Evolutionary conservation across 2,329 filamentous ascomycete species (phyloP), one percentile per base, ranked within the genome.

Genomic region (Colletotrichum theobromicola): DNA sequence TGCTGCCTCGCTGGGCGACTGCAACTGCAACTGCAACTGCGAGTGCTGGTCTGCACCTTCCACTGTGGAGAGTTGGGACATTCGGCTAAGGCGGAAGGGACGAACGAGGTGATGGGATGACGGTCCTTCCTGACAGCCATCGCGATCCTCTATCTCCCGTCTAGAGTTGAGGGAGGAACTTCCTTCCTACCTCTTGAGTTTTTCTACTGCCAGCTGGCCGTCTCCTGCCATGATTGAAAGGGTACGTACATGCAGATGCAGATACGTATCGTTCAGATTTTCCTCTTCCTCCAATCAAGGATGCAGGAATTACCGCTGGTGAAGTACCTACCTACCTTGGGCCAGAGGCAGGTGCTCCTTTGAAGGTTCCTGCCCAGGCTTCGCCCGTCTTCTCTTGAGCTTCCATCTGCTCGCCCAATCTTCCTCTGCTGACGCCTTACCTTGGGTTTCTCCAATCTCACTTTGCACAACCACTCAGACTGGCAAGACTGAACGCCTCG

Each of bases 1-100:
- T 42, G 28, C 64, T 68, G 60, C 61, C 50, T 67, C 55, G 53
- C 57, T 62, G 42, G 64, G 70, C 42, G 62, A 62, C 37, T 68
- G 55, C 53, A 12, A 37, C 7, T 58, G 5, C 37, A 16, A 35
- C 46, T n/a, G 53, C 28, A 37, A 34, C 35, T 28, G 62, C 63
- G 24, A 26, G n/a, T n/a, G n/a, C 21, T 34, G 42, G 30, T 12
- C 42, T 53, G 46, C 42, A 66, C 28, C 63, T 42, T 28, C 30
- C n/a, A 3, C 30, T 18, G 55, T 30, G 28, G 55, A 70, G 42
- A 42, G 24, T 60, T 26, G 61, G 69, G 42, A 28, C 34, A 66
- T 46, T 70, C 67, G 67, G 67, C 46, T 64, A 64, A 57, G 58
- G 32, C 67, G 67, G 67, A 70, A 70, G 65, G 34, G 32, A 67